Base-by-base conservation (phyloP, 2,329 filamentous ascomycete species). In the Chrysosporium keratinophilum region DNA sequence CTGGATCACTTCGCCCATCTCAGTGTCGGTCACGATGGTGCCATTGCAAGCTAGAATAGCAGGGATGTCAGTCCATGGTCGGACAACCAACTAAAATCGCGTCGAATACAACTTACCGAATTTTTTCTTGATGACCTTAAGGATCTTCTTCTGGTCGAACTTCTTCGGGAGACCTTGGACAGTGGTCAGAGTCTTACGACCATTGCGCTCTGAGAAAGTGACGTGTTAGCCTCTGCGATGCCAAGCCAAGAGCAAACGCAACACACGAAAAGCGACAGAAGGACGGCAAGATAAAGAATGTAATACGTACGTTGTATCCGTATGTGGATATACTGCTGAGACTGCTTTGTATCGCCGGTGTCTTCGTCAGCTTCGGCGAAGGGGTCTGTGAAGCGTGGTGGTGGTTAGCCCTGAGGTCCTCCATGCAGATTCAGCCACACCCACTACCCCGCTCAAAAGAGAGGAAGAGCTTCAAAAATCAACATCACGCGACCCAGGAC, bases 301-400 rank as follows among this genome's bases (percentile, higher is more conserved):
- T 41, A 58, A 52, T 34, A 83, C 86, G 70, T 84, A 97, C 91
- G 93, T 74, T 98, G 93, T 73, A 97, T 97, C 76, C 93, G 90
- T 76, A 98, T 97, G 78, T 97, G 93, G 74, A 97, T 95, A 75
- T 96, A 95, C 77, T 95, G 94, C 78, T 95, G 88, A 73, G 87
- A 84, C 80, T 93, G 87, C 78, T 93, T 93, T 73, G 83, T 85
- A 78, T 95, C 87, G 80, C 89, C 90, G 75, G 86, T 89, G 76
- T 95, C 90, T 85, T 96, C 91, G 88, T 96, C 93, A 83, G 90
- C 93, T 88, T 97, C 93, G 85, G 93, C 93, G 88, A 98, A 98
- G 86, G 93, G 93, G 85, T 98, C 93, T 96, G 70, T 57, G 57
- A 59, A 59, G 57, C 12, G 58, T 55, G 56, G 60, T 50, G 28